Evolutionary conservation across 768 basidiomycete species (phyloP), one percentile per base, ranked within the genome.

Genomic region (Brasilioporus rufonigricans): DNA sequence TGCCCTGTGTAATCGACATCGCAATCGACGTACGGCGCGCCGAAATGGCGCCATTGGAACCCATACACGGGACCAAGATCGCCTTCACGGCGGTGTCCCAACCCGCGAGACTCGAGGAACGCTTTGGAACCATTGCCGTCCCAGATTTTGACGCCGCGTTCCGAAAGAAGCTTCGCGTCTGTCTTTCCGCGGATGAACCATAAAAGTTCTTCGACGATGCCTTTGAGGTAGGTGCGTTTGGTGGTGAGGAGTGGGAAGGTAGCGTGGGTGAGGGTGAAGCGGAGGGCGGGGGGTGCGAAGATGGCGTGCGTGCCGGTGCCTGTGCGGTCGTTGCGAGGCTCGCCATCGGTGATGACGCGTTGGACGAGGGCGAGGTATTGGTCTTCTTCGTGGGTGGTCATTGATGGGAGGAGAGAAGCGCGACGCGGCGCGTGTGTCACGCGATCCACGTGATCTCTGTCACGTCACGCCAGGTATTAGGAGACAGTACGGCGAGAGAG

Each of bases 21-120:
- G 60, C 86, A 87, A 61, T 89, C 83, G 31, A 73, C 71, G 61
- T 96, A 96, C 55, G 82, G 73, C 5, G 93, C 93, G 1, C 94
- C 95, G 72, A 95, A 97, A 70, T 95, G 92, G 52, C 94, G 79
- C 94, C 94, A 98, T 64, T 95, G 93, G 66, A 97, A 97, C 0
- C 95, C 95, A 67, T 99, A 99, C 0, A 99, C 93, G 0, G 96
- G 96, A 0, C 97, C 97, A 5, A 99, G 73, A 68, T 99, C 97
- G 5, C 96, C 96, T 67, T 92, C 89, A 7, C 89, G 76, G 29
- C 93, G 77, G 67, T 95, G 87, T 0, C 79, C 80, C n/a, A 98
- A 71, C 3, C 97, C 96, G 19, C 91, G 77, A 53, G 80, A 80
- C 65, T 93, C 91, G 27, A 98, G 73, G 65, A 96, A 98, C 61